phyloP scores from a whole-genome alignment of 257 asterid genomes.

The Nicotiana otophora region DNA sequence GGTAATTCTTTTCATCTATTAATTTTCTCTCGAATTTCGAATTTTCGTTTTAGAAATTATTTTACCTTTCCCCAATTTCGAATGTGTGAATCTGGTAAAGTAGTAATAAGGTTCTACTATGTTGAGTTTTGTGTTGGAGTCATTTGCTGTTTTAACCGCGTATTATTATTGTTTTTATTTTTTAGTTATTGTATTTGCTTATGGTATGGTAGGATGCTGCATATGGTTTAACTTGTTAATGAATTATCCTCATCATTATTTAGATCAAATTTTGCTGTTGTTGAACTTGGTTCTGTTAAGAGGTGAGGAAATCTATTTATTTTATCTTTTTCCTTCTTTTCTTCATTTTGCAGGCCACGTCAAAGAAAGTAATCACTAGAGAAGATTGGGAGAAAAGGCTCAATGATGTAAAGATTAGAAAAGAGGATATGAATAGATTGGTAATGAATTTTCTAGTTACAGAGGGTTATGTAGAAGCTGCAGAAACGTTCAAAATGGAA shows the following conservation, averaged over 20 bases:
- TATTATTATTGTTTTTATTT: not conserved
- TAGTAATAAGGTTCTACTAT: not conserved
- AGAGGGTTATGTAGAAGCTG: conserved; percentile 78
- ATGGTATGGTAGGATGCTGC: not conserved
- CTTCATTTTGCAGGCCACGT: conserved; percentile 39
- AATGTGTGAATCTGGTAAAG: not conserved
- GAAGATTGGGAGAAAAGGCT: conserved; percentile 77
- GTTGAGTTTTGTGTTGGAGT: not conserved
- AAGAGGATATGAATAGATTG: conserved; percentile 69
- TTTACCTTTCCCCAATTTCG: not conserved
- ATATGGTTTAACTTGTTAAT: not conserved
- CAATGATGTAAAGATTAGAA: conserved; percentile 43
- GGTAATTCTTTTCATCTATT: conserved; percentile 18
- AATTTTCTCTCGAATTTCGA: not conserved
- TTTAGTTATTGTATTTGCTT: not conserved
- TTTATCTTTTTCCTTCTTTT: not conserved
- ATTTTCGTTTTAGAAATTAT: not conserved
- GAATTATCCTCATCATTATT: not conserved
- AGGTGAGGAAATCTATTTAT: not conserved
- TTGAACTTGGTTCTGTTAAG: not conserved
- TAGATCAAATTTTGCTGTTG: not conserved
- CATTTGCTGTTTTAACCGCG: not conserved
- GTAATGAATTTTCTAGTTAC: conserved; percentile 83
- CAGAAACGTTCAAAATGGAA: conserved; percentile 64
- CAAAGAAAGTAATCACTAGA: conserved; percentile 55